Percentiles rank a stretch among this genome's conserved stretches.
Conservation (phyloP, 179 eudicot genomes). For the Drosera spatulata region DNA sequence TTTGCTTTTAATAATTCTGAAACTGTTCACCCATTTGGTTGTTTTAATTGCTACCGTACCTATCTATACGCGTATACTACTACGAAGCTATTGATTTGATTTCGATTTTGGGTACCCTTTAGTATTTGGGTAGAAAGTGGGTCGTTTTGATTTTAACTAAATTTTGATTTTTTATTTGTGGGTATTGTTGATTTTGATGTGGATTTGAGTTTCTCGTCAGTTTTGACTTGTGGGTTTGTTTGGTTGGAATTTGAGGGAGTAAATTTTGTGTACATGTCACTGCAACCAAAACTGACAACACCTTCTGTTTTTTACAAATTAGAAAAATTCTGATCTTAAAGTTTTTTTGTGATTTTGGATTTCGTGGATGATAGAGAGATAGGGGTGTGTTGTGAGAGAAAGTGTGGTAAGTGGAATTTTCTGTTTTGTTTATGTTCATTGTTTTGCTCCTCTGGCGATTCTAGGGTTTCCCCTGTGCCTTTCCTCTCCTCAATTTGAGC, state of each 20-base stretch:
- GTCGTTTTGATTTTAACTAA: conserved; percentile 6
- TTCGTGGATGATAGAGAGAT: conserved; percentile 16
- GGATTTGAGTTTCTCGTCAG: conserved; percentile 5
- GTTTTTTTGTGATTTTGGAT: conserved; percentile 11
- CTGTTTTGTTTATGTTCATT: conserved; percentile 10
- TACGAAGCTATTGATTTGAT: too few relatives aligned
- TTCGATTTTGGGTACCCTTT: too few relatives aligned
- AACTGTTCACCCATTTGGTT: too few relatives aligned
- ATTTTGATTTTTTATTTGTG: conserved; percentile 4
- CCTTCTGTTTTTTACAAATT: conserved; percentile 9
- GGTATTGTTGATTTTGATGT: conserved; percentile 13
- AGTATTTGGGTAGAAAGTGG: too few relatives aligned
- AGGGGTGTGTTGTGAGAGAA: conserved; percentile 6
- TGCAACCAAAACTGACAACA: conserved; percentile 31
- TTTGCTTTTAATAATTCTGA: too few relatives aligned
- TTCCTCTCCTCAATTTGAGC: conserved; percentile 8
- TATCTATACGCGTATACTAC: too few relatives aligned
- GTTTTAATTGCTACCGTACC: too few relatives aligned
- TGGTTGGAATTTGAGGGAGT: conserved; percentile 6
- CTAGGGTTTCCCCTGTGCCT: conserved; percentile 22
- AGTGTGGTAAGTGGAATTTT: conserved; percentile 13
- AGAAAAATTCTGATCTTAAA: conserved; percentile 1
- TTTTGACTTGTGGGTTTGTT: conserved; percentile 7
- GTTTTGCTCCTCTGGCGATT: conserved; percentile 18
- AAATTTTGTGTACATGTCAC: conserved; percentile 14